Conservation (phyloP, 2,329 filamentous ascomycete genomes). For the Trichoderma brevicompactum region DNA sequence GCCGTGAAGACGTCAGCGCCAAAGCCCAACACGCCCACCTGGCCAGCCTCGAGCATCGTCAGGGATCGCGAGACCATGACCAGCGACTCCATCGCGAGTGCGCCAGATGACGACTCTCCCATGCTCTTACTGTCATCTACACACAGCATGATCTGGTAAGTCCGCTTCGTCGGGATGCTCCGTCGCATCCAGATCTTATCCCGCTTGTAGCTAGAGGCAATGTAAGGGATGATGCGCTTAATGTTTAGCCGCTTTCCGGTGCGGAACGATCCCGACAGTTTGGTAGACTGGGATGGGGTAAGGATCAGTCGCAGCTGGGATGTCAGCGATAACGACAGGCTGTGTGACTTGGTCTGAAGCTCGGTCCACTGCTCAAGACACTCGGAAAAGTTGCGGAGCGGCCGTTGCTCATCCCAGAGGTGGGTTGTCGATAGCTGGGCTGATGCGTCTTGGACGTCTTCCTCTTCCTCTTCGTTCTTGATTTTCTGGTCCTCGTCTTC, state of each 20-base stretch:
- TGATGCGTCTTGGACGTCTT: constrained; percentile 57
- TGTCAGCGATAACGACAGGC: constrained; percentile 84
- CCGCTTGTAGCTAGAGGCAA: constrained; percentile 95
- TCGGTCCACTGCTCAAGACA: constrained; percentile 79
- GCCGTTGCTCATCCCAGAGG: constrained; percentile 54
- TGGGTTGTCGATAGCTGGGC: constrained; percentile 75
- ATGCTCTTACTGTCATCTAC: constrained; percentile 96
- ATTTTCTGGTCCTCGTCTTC: constrained; percentile 45
- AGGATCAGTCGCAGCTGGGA: constrained; percentile 96
- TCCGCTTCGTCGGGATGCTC: constrained; percentile 86
- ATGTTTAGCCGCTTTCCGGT: constrained; percentile 98
- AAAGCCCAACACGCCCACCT: constrained; percentile 90
- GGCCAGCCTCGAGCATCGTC: constrained; percentile 90
- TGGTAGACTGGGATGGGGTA: constrained; percentile 90
- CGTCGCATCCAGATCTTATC: constrained; percentile 99
- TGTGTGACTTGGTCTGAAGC: constrained; percentile 82
- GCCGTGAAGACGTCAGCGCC: constrained; percentile 82
- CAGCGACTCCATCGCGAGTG: constrained; percentile 89
- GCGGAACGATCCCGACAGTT: constrained; percentile 93
- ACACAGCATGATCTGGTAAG: constrained; percentile 96
- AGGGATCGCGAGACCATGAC: constrained; percentile 88
- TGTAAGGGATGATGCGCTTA: constrained; percentile 99
- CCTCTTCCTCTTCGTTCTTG: constrained; percentile 53
- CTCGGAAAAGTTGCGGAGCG: constrained; percentile 55
- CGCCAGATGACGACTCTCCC: constrained; percentile 76